Conservation (phyloP, 2,329 filamentous ascomycete species). For the Arachnopeziza araneosa region DNA sequence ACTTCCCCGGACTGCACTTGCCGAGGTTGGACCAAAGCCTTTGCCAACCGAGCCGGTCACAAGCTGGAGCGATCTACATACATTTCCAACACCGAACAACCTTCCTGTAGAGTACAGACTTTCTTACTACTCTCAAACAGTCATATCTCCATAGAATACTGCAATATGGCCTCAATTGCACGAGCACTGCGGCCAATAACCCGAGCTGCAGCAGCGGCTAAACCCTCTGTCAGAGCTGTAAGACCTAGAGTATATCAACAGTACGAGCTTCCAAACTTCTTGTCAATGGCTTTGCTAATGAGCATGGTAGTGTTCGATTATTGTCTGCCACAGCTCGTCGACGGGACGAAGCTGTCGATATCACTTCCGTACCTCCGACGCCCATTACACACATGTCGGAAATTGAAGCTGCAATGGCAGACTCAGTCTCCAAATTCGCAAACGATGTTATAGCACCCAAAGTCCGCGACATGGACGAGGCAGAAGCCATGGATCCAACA, state of each 20-base stretch:
- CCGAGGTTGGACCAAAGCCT: neutral
- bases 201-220: conserved; percentile 32
- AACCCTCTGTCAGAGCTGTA: conserved; percentile 34
- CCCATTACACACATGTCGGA: conserved; percentile 92
- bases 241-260: conserved; percentile 36
- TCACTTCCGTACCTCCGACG: conserved; percentile 76
- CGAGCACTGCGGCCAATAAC: conserved; percentile 41
- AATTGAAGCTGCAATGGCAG: conserved; percentile 81
- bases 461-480: conserved; percentile 96
- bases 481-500: conserved; percentile 82
- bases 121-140: neutral
- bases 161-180: conserved; percentile 42
- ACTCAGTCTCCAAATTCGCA: conserved; percentile 86
- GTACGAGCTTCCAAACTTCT: conserved; percentile 24
- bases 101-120: neutral
- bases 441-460: conserved; percentile 83
- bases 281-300: neutral
- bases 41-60: neutral
- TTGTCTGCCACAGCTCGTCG: conserved; percentile 56
- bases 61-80: neutral
- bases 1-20: neutral
- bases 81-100: neutral
- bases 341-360: conserved; percentile 51
- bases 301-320: conserved; percentile 37
- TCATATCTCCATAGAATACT: conserved; percentile 6